These are phyloP conservation scores for Escallonia rubra DNA, from an alignment of 129 eudicot species.

Conservation along the genomic window DNA sequence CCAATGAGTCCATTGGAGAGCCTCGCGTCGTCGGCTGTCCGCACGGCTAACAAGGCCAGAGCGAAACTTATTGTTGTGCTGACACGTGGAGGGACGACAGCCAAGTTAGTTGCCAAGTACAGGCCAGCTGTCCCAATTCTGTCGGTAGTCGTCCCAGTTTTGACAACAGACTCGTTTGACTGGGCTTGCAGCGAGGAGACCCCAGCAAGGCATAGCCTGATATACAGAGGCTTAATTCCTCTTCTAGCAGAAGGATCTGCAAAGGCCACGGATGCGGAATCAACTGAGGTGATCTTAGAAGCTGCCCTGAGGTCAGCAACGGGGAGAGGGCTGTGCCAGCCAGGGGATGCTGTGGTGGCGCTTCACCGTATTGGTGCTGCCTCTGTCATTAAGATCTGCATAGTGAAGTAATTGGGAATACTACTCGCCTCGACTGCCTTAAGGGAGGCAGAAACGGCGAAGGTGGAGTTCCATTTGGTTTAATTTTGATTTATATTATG, in stretches of 20 bases:
- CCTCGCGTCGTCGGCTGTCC: constrained; percentile 81
- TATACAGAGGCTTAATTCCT: constrained; percentile 69
- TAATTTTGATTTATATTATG: not conserved
- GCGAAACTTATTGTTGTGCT: constrained; percentile 74
- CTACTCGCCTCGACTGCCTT: not conserved
- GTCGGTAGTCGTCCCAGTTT: constrained; percentile 74
- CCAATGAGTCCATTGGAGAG: constrained; percentile 87
- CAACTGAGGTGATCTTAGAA: constrained; percentile 70
- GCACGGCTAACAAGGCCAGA: constrained; percentile 67
- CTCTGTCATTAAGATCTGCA: constrained; percentile 75
- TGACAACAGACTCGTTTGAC: constrained; percentile 70
- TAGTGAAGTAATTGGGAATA: constrained; percentile 39
- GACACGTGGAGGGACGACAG: constrained; percentile 77
- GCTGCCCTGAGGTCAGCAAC: constrained; percentile 65
- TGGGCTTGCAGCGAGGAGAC: constrained; percentile 81
- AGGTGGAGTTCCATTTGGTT: not conserved
- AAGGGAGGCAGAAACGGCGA: not conserved
- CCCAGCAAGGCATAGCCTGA: constrained; percentile 79
- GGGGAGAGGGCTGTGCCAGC: constrained; percentile 47
- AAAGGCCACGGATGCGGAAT: constrained; percentile 76
- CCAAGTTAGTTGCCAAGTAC: constrained; percentile 76
- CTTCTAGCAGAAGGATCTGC: constrained; percentile 77
- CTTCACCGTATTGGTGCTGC: constrained; percentile 81
- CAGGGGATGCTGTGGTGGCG: constrained; percentile 71
- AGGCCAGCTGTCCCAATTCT: constrained; percentile 79